These are phyloP conservation scores for Spergularia marina DNA, from an alignment of 148 eudicot species.

Conservation along the genomic window DNA sequence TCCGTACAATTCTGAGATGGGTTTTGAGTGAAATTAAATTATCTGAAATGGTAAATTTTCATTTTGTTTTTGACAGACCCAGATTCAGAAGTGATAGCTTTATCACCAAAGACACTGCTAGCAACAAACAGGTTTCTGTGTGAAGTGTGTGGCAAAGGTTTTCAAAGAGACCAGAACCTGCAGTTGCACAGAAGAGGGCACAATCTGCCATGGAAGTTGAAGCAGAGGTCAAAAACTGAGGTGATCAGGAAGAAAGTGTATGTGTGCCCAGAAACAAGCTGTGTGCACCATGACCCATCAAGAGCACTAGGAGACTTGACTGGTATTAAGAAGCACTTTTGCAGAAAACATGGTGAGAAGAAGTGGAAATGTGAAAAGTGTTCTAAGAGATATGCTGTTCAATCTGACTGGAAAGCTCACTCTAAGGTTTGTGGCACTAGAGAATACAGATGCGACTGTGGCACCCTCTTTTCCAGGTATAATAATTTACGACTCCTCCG, in stretches of 20 bases:
- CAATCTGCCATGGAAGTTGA: conserved; percentile 93
- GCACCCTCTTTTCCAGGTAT: conserved; percentile 93
- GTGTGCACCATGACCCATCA: conserved; percentile 86
- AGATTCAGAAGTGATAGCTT: conserved; percentile 82
- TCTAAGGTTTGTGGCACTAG: conserved; percentile 90
- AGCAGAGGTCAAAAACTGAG: conserved; percentile 72
- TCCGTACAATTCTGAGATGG: neutral
- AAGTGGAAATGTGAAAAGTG: conserved; percentile 96
- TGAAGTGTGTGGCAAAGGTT: conserved; percentile 89
- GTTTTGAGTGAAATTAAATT: neutral
- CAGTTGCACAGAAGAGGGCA: conserved; percentile 95
- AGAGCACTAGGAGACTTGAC: conserved; percentile 93
- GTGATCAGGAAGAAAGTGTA: conserved; percentile 68
- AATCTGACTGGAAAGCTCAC: conserved; percentile 98
- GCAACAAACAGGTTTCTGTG: conserved; percentile 86
- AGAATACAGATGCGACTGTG: conserved; percentile 97
- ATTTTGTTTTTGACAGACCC: conserved; percentile 51
- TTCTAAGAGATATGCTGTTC: conserved; percentile 88
- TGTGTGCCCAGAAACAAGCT: conserved; percentile 74
- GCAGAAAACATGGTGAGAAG: conserved; percentile 92
- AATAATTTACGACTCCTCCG: too few species aligned
- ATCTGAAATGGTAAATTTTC: conserved; percentile 3
- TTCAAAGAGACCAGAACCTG: conserved; percentile 88
- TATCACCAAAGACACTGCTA: conserved; percentile 72
- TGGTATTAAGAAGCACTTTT: conserved; percentile 85